Evolutionary conservation across 2,329 filamentous ascomycete species (phyloP).

Genomic region (Ophiostoma quercus): DNA sequence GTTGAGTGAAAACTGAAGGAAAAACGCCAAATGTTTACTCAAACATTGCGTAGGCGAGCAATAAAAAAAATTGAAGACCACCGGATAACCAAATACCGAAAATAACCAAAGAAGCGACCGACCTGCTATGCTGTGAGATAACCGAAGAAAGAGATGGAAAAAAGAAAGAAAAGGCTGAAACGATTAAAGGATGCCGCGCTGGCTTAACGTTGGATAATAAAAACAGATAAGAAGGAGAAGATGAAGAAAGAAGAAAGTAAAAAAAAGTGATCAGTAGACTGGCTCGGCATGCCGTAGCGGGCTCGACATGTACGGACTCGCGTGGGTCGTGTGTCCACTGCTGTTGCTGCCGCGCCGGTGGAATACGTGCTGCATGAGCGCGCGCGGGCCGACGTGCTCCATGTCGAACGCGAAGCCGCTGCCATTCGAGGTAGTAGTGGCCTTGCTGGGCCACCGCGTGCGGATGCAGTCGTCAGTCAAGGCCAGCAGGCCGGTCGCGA

Average conservation of each 20-base stretch:
- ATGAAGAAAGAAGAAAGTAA: background rate
- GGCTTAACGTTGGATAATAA: background rate
- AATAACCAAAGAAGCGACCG: background rate
- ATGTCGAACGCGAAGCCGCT: conserved; percentile 35
- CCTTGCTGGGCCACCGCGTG: conserved; percentile 59
- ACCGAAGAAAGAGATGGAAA: background rate
- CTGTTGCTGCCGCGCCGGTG: conserved; percentile 31
- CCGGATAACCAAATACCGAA: background rate
- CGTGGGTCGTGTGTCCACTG: conserved; percentile 25
- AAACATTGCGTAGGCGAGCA: background rate
- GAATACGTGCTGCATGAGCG: conserved; percentile 36
- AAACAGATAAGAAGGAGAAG: background rate
- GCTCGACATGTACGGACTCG: conserved; percentile 24
- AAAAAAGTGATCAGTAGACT: conserved; percentile 25
- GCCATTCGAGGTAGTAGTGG: conserved; percentile 36
- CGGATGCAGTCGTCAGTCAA: conserved; percentile 91
- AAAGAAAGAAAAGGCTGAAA: background rate
- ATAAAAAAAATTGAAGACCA: background rate
- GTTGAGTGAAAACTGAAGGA: background rate
- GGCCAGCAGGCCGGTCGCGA: conserved; percentile 82
- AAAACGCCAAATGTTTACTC: background rate
- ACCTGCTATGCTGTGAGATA: conserved; percentile 3
- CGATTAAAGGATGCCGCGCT: background rate
- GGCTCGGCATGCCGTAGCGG: conserved; percentile 29
- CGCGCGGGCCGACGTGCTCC: conserved; percentile 36